Evolutionary conservation across 495 filamentous ascomycete species (phyloP).

Genomic region (Rhizodiscina lignyota): DNA sequence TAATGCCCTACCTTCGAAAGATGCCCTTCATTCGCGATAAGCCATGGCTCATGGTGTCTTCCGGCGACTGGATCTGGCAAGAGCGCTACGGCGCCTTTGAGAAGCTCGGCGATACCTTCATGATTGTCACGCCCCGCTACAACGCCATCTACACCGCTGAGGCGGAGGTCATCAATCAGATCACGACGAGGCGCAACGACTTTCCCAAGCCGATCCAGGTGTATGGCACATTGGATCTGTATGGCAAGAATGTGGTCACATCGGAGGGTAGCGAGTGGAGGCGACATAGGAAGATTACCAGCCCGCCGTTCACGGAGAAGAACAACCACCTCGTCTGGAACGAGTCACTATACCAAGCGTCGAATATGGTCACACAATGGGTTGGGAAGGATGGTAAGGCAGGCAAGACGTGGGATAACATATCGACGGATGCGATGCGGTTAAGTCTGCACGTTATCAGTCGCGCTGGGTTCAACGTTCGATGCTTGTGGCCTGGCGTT

Average conservation of each 20-base stretch:
- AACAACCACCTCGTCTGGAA: conserved; percentile 49
- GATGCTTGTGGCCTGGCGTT: conserved; percentile 33
- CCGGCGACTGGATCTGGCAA: conserved; percentile 22
- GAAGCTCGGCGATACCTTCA: conserved; percentile 31
- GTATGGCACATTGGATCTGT: conserved; percentile 41
- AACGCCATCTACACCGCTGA: conserved; percentile 33
- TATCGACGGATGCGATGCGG: conserved; percentile 43
- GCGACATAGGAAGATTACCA: conserved; percentile 49
- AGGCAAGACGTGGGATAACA: conserved; percentile 28
- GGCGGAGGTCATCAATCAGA: conserved; percentile 40
- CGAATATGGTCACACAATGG: conserved; percentile 37
- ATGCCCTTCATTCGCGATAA: conserved; percentile 19
- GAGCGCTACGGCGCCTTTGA: conserved; percentile 25
- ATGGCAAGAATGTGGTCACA: conserved; percentile 46
- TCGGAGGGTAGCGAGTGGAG: conserved; percentile 48
- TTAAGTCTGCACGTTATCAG: conserved; percentile 52
- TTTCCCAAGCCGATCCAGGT: conserved; percentile 48
- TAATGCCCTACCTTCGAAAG: conserved; percentile 29
- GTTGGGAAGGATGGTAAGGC: conserved; percentile 17
- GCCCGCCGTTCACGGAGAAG: conserved; percentile 53
- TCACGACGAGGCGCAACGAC: conserved; percentile 41
- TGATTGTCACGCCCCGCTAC: conserved; percentile 32
- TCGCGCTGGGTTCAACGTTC: conserved; percentile 46
- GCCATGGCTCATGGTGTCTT: not conserved
- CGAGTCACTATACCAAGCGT: conserved; percentile 40